A percentile compares a stretch with the other conserved stretches of the same genome.
Evolutionary conservation across 352 stramenopile genomes (phyloP).

Genomic region (Globisporangium barbulae): DNA sequence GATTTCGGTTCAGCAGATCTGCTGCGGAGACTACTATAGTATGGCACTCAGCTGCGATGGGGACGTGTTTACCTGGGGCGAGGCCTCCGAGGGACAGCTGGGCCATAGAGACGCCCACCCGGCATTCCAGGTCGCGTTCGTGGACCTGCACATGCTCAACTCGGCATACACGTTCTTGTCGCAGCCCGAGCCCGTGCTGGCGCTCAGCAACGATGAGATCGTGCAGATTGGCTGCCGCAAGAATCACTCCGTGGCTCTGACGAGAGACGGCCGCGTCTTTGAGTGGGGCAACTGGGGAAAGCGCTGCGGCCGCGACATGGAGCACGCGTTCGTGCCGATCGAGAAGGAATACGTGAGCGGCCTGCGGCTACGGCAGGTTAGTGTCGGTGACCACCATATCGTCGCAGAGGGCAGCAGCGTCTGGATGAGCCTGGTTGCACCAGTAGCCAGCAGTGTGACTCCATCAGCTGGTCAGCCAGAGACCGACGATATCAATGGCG

Average conservation of each 20-base stretch:
- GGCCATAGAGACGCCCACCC: conserved; percentile 53
- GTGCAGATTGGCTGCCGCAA: conserved; percentile 46
- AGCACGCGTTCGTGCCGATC: conserved; percentile 59
- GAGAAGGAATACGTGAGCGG: conserved; percentile 21
- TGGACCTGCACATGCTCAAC: conserved; percentile 57
- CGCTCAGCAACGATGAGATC: conserved; percentile 38
- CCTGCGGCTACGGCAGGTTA: conserved; percentile 23
- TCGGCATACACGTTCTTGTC: conserved; percentile 67
- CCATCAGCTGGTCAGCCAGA: not conserved
- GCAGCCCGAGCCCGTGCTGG: conserved; percentile 58
- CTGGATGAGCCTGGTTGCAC: conserved; percentile 40
- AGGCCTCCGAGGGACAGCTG: conserved; percentile 69
- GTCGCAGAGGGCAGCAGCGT: conserved; percentile 59
- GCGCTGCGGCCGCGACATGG: conserved; percentile 33
- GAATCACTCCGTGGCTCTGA: conserved; percentile 59
- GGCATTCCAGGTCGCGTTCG: conserved; percentile 59
- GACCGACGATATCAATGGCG: conserved; percentile 10
- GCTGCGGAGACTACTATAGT: conserved; percentile 70
- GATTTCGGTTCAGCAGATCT: conserved; percentile 50
- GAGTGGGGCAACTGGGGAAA: conserved; percentile 77
- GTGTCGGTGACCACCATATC: conserved; percentile 39
- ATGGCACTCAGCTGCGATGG: conserved; percentile 58
- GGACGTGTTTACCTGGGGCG: conserved; percentile 74
- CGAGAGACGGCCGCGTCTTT: conserved; percentile 35
- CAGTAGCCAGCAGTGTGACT: conserved; percentile 7